phyloP scores from a whole-genome alignment of 495 filamentous ascomycete species.

The Hyaloscypha bicolor region DNA sequence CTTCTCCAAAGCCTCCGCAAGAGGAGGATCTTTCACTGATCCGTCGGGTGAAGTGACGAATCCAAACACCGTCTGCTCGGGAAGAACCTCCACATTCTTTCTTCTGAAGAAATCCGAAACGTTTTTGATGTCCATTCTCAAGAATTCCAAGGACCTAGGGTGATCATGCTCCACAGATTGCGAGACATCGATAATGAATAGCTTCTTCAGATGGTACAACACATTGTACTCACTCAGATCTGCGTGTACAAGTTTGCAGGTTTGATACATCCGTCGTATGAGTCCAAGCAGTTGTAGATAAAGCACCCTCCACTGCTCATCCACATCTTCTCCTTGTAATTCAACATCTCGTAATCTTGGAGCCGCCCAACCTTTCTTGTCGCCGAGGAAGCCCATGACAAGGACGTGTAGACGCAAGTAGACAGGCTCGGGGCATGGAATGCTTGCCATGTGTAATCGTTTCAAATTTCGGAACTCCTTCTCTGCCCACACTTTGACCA shows the following conservation, averaged over 20 bases:
- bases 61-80: conserved; percentile 73
- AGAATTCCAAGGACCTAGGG: conserved; percentile 84
- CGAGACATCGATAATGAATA: conserved; percentile 96
- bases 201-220: conserved; percentile 78
- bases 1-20: conserved; percentile 47
- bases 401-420: conserved; percentile 87
- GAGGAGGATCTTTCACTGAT: conserved; percentile 46
- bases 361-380: conserved; percentile 81
- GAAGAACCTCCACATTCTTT: conserved; percentile 76
- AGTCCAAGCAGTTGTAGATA: conserved; percentile 84
- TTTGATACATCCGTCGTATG: conserved; percentile 91
- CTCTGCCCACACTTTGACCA: conserved; percentile 98
- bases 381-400: conserved; percentile 90
- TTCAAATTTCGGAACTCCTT: conserved; percentile 96
- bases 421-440: conserved; percentile 88
- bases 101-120: conserved; percentile 86
- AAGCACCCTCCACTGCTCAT: conserved; percentile 65
- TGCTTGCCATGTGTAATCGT: conserved; percentile 77
- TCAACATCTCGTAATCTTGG: conserved; percentile 80
- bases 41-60: conserved; percentile 71
- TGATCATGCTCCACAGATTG: conserved; percentile 97
- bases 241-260: conserved; percentile 87
- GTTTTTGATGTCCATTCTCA: conserved; percentile 98
- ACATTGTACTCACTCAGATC: conserved; percentile 98
- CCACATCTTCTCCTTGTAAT: conserved; percentile 53